These are phyloP conservation scores for Circinella umbellata DNA, from an alignment of 371 early-diverging fungal species.

Conservation along the genomic window DNA sequence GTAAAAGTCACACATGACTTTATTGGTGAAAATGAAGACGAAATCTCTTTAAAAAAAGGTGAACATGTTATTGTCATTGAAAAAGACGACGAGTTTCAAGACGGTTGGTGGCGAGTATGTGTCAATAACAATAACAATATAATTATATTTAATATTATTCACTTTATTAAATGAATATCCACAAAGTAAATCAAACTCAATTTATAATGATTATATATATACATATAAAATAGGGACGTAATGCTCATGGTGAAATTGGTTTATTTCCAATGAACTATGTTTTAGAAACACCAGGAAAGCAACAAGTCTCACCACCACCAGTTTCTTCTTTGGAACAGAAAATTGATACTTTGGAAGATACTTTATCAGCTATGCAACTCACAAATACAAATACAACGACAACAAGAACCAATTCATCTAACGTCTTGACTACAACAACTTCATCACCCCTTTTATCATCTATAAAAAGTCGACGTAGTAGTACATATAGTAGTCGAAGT, in stretches of 20 bases:
- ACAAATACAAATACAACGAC: background rate
- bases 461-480: conserved; percentile 2
- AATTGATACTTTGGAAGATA: background rate
- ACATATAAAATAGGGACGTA: conserved; percentile 44
- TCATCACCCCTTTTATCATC: background rate
- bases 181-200: no score
- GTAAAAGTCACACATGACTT: conserved; percentile 72
- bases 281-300: conserved; percentile 21
- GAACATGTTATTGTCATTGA: conserved; percentile 79
- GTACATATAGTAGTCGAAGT: background rate
- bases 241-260: conserved; percentile 68
- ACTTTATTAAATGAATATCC: no score
- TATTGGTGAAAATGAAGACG: conserved; percentile 78
- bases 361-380: conserved; percentile 6
- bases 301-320: conserved; percentile 10
- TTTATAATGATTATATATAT: background rate
- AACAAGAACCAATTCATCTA: background rate
- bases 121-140: background rate
- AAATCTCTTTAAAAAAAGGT: conserved; percentile 70
- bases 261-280: conserved; percentile 81
- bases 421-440: background rate
- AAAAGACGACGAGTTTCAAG: conserved; percentile 78
- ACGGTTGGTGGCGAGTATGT: conserved; percentile 88
- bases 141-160: no score
- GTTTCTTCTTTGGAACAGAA: conserved; percentile 26